phyloP scores from a whole-genome alignment of 2,329 filamentous ascomycete genomes.

The Colletotrichum shisoi region DNA sequence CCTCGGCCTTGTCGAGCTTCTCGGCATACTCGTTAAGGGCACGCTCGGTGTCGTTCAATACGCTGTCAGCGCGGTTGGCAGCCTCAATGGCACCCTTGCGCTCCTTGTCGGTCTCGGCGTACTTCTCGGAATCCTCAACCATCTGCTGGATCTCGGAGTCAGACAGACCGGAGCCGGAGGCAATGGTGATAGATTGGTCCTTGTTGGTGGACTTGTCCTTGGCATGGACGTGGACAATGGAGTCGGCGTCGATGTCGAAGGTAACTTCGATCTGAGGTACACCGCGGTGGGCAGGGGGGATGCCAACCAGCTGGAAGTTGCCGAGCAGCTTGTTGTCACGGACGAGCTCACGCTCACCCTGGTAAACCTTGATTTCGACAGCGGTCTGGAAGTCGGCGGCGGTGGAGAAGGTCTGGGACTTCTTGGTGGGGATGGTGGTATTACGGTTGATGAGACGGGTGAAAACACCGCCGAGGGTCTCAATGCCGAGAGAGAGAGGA shows the following conservation, averaged over 20 bases:
- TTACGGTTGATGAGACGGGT: conserved; percentile 98
- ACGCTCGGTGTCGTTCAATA: conserved; percentile 97
- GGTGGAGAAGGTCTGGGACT: conserved; percentile 97
- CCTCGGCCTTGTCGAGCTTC: conserved; percentile 95
- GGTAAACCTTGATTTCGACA: conserved; percentile 99
- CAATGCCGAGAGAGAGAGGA: conserved; percentile 95
- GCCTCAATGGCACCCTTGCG: conserved; percentile 94
- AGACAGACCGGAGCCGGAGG: conserved; percentile 94
- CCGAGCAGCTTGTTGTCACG: conserved; percentile 98
- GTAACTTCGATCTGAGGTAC: conserved; percentile 97
- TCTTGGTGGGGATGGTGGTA: conserved; percentile 99
- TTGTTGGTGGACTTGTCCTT: conserved; percentile 99
- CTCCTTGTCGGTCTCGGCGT: conserved; percentile 93
- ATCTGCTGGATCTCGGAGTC: conserved; percentile 95
- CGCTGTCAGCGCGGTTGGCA: conserved; percentile 95
- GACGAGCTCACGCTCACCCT: conserved; percentile 99
- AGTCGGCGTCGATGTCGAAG: conserved; percentile 98
- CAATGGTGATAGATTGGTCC: conserved; percentile 99
- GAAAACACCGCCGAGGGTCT: conserved; percentile 97
- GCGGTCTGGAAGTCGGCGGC: conserved; percentile 98
- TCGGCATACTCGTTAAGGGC: conserved; percentile 96
- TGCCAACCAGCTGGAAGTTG: conserved; percentile 99
- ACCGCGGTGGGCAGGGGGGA: conserved; percentile 93
- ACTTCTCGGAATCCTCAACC: conserved; percentile 98
- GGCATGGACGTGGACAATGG: conserved; percentile 95